Conservation (phyloP, 805 yeast genomes). For the Cyberlindnera mrakii region DNA sequence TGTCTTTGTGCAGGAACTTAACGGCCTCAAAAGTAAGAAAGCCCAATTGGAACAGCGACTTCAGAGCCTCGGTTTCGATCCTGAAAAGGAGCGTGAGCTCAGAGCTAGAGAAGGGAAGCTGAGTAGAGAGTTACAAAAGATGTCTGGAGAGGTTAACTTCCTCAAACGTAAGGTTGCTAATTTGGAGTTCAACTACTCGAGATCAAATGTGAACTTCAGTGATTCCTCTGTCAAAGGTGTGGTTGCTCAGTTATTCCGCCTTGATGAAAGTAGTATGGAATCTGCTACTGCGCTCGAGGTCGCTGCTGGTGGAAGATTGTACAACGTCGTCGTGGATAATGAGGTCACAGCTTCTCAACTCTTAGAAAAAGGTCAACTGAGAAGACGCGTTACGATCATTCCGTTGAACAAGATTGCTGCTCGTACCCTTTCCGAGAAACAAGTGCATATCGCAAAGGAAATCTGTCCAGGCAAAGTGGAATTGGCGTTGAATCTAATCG, state of each 20-base stretch:
- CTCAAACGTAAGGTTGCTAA: conserved; percentile 62
- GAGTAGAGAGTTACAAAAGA: conserved; percentile 36
- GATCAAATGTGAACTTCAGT: conserved; percentile 58
- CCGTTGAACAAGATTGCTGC: conserved; percentile 85
- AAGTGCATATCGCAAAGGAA: conserved; percentile 61
- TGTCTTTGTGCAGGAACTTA: conserved; percentile 36
- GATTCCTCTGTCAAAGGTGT: conserved; percentile 71
- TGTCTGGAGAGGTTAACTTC: conserved; percentile 43
- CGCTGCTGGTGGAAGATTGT: conserved; percentile 89
- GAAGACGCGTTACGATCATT: conserved; percentile 81
- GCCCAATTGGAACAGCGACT: conserved; percentile 36
- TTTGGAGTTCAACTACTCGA: conserved; percentile 67
- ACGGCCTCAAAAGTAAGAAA: conserved; percentile 33
- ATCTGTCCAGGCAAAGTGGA: conserved; percentile 82
- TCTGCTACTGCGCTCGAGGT: conserved; percentile 83
- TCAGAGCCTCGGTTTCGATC: conserved; percentile 51
- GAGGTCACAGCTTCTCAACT: conserved; percentile 80
- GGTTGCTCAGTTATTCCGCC: conserved; percentile 75
- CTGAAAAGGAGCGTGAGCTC: conserved; percentile 36
- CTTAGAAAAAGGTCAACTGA: conserved; percentile 69
- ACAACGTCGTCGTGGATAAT: conserved; percentile 85
- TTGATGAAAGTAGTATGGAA: conserved; percentile 49
- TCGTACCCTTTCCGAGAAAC: conserved; percentile 42
- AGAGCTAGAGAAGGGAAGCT: conserved; percentile 40
- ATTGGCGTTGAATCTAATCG: conserved; percentile 77